A percentile compares a stretch with the other conserved stretches of the same genome.
These are phyloP conservation scores for Lachancea lanzarotensis DNA, from an alignment of 805 yeast species.

Conservation along the genomic window DNA sequence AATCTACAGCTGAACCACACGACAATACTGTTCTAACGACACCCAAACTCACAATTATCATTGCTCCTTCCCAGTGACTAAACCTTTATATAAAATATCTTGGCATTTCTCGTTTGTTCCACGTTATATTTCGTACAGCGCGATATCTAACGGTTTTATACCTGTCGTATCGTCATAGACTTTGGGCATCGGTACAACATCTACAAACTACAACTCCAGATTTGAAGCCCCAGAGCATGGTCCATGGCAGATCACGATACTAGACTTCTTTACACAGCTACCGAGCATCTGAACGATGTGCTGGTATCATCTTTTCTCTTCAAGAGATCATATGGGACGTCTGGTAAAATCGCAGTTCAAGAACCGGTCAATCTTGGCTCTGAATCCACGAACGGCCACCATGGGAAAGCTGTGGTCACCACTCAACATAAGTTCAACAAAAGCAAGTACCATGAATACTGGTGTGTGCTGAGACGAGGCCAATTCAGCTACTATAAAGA, in stretches of 20 bases:
- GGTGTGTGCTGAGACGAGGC: constrained; percentile 22
- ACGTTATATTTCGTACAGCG: neutral
- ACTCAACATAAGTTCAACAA: constrained; percentile 6
- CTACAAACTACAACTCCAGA: neutral
- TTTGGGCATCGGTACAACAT: neutral
- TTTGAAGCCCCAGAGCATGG: neutral
- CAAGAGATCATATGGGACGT: constrained; percentile 5
- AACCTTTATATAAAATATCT: neutral
- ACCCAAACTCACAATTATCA: no score
- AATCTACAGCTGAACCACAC: no score
- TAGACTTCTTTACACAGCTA: constrained; percentile 1
- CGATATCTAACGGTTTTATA: neutral
- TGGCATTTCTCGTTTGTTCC: neutral
- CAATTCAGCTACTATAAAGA: constrained; percentile 24
- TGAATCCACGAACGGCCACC: neutral
- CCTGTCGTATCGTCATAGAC: neutral
- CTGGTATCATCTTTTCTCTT: constrained; percentile 9
- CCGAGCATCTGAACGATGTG: constrained; percentile 7
- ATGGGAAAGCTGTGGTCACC: neutral
- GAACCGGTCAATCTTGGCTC: neutral
- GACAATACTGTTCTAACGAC: no score
- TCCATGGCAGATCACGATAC: constrained; percentile 1
- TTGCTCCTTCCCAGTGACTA: neutral
- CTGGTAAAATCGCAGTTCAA: neutral
- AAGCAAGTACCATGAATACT: constrained; percentile 12